Percentiles rank a stretch among this genome's conserved stretches.
Evolutionary conservation across 2,329 filamentous ascomycete genomes (phyloP).

Genomic region (Penicillium sp.): DNA sequence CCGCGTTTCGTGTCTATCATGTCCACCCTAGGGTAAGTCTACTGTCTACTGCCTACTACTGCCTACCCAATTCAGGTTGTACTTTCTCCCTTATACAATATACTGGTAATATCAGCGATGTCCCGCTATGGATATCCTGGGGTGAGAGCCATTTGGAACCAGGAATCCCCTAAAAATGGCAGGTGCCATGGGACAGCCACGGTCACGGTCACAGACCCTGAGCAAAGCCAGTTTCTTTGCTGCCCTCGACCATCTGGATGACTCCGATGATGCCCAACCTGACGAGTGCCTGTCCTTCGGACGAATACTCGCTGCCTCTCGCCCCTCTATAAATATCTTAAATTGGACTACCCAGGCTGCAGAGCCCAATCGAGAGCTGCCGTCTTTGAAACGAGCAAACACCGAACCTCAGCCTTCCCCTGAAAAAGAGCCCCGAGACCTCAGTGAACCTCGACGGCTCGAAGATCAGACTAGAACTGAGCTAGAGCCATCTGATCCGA

Average conservation of each 20-base stretch:
- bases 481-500: background rate
- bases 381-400: slow-evolving; percentile 9
- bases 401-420: slow-evolving; percentile 11
- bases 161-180: slow-evolving; percentile 12
- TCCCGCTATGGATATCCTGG: no score
- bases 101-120: background rate
- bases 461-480: background rate
- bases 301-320: slow-evolving; percentile 16
- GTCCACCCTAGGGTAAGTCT: no score
- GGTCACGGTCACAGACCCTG: slow-evolving; percentile 1
- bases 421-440: background rate
- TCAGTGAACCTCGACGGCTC: background rate
- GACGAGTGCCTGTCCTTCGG: slow-evolving; percentile 27
- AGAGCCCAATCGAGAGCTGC: background rate
- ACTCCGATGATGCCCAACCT: slow-evolving; percentile 30
- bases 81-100: no score
- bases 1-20: background rate
- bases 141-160: slow-evolving; percentile 1
- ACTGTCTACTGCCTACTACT: background rate
- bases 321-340: slow-evolving; percentile 1
- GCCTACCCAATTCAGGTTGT: background rate
- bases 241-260: slow-evolving; percentile 39
- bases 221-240: slow-evolving; percentile 43
- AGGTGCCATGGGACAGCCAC: slow-evolving; percentile 18
- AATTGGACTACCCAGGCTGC: background rate